Evolutionary conservation across 163 green algal genomes (phyloP), one percentile per base, ranked within the genome.

Genomic region (Volvox carteri): DNA sequence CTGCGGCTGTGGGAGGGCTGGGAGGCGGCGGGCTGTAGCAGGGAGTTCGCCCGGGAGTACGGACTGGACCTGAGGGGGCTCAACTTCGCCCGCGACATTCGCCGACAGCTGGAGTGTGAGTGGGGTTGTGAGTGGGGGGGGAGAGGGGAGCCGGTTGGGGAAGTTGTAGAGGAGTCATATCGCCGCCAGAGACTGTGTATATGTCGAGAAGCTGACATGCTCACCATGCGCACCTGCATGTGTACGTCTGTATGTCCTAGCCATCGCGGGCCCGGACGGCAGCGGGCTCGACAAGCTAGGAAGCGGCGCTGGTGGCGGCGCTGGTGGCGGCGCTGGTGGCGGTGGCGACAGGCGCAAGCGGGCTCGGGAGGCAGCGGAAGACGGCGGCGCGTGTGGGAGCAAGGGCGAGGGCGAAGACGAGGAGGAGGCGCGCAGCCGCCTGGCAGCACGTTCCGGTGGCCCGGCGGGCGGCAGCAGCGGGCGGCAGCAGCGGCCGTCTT

Each of bases 1-100:
- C 93, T 99, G 56, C 86, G 95, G 33, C 86, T 97, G 52, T 98
- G 93, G 78, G 90, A 97, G 92, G 93, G 92, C 39, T 93, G 90
- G 85, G 54, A 48, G 39, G 86, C 78, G 35, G 85, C 41, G 12
- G 87, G 90, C 33, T 95, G 83, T 76, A 91, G 19, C 79, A 78
- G 85, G 44, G 87, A 90, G 58, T 91, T 94, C 86, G 92, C 84
- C 23, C 54, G 83, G 18, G 84, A 93, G 9, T 48, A 96, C 46
- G 95, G 95, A 14, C 90, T 98, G 79, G 94, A 98, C 83, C 79
- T 95, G 48, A 92, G 97, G 9, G 95, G 94, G 35, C 95, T 99
- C 92, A 94, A 94, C 41, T 98, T 98, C 89, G 97, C 97, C 9
- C 78, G 94, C 5, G 96, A 99, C 65, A 95, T 99, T 44, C 86